Conservation (phyloP, 257 asterid species). For the Solanum gracilifrons region DNA sequence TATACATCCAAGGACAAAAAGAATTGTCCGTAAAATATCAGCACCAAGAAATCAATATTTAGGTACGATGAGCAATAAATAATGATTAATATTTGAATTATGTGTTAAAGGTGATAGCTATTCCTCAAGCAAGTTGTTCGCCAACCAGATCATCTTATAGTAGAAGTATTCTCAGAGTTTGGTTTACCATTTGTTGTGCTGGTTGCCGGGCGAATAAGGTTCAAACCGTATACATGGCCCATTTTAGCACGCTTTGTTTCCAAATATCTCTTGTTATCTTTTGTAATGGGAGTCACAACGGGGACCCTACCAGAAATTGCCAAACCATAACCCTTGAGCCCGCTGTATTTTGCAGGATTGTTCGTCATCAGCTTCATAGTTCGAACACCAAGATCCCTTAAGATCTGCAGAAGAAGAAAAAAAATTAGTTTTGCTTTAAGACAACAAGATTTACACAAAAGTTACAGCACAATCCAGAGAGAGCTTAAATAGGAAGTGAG, state of each 20-base stretch:
- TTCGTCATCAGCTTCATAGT: conserved; percentile 97
- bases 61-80: neutral
- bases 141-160: neutral
- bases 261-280: conserved; percentile 74
- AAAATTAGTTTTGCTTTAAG: neutral
- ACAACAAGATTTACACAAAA: neutral
- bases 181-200: conserved; percentile 26
- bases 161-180: conserved; percentile 4
- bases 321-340: conserved; percentile 91
- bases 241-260: conserved; percentile 88
- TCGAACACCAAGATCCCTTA: conserved; percentile 92
- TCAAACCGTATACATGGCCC: conserved; percentile 86
- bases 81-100: neutral
- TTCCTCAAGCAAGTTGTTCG: neutral
- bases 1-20: neutral
- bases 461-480: neutral
- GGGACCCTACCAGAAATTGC: conserved; percentile 81
- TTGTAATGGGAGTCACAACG: conserved; percentile 62
- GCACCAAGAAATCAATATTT: neutral
- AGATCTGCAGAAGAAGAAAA: conserved; percentile 44
- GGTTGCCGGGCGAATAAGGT: conserved; percentile 41
- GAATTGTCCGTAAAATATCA: neutral
- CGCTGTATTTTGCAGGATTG: conserved; percentile 87
- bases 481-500: neutral
- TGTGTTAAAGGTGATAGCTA: neutral